Conservation (phyloP, 1,139 yeast species). For the Pichia sp. region DNA sequence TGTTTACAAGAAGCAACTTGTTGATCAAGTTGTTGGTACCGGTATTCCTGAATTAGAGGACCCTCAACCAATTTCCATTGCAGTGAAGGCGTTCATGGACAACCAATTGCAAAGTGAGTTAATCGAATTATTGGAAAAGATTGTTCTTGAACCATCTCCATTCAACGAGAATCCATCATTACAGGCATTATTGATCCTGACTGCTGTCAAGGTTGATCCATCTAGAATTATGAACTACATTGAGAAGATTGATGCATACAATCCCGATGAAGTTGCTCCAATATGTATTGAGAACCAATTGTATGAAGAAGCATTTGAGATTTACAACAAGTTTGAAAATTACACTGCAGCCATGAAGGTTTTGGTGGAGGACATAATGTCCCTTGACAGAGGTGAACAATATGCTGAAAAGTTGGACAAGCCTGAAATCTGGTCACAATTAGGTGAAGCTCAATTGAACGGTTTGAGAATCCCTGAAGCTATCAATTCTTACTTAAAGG, state of each 20-base stretch:
- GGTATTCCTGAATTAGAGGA: conserved; percentile 94
- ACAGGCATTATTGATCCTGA: conserved; percentile 85
- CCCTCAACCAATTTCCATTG: conserved; percentile 93
- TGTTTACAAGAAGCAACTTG: conserved; percentile 79
- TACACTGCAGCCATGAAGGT: conserved; percentile 80
- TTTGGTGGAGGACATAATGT: conserved; percentile 85
- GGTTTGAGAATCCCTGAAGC: conserved; percentile 93
- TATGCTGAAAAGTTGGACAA: conserved; percentile 87
- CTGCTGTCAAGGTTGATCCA: conserved; percentile 94
- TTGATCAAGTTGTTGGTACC: conserved; percentile 92
- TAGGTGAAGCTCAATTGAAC: conserved; percentile 93
- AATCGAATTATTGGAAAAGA: conserved; percentile 90
- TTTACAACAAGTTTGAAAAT: conserved; percentile 79
- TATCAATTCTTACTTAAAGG: conserved; percentile 79
- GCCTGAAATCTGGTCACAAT: conserved; percentile 88
- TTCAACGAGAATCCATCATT: conserved; percentile 91
- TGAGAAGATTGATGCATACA: conserved; percentile 86
- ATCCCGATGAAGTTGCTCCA: conserved; percentile 90
- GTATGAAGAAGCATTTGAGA: conserved; percentile 91
- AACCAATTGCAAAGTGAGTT: conserved; percentile 90
- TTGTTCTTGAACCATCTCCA: conserved; percentile 94
- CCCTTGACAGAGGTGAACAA: conserved; percentile 89
- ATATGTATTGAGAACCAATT: conserved; percentile 84
- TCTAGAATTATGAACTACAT: conserved; percentile 76
- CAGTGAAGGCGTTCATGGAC: conserved; percentile 96